Evolutionary conservation across 208 protist genomes (phyloP), one percentile per base, ranked within the genome.

Genomic region (Histomonas meleagridis): DNA sequence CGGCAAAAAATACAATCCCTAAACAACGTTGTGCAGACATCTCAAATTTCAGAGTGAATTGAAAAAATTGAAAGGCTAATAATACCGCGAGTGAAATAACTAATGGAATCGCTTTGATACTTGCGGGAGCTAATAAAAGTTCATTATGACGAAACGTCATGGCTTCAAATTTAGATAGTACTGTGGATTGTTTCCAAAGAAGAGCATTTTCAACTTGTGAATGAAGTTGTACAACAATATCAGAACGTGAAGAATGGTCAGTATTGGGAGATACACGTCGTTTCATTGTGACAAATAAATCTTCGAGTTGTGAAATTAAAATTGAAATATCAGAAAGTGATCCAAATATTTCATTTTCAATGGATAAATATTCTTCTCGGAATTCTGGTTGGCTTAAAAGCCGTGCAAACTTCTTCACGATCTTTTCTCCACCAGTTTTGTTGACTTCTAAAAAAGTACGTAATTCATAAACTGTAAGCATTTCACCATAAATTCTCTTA

Each of bases 371-470:
- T 38, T 86, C 46, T 21, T 86, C 46, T 18, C 3, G 2, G 4
- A 51, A 32, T 55, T 86, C 7, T 32, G 23, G 23, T 5, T 38
- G 14, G n/a, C 32, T 28, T 5, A 86, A 51, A 26, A 57, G 43
- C 46, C 55, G 51, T 18, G 43, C 46, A 48, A 86, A 51, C 26
- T 86, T 86, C 32, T 86, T 86, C 1, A 86, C 46, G 26, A 86
- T 86, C 38, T 86, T 86, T 55, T 86, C 46, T 32, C 76, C 46
- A 18, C 40, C 76, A 57, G 76, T 86, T 51, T 46, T 51, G 46
- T 86, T 86, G 14, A 86, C 76, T 55, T 86, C 76, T 2, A 86
- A 26, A 57, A 86, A 86, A 18, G 76, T 86, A 40, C 76, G 23
- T 32, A 86, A 43, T 86, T 86, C 76, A 16, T 86, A 86, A 1